These are phyloP conservation scores for Aaosphaeria pasadenensis DNA, from an alignment of 2,329 filamentous ascomycete species.

Conservation along the genomic window DNA sequence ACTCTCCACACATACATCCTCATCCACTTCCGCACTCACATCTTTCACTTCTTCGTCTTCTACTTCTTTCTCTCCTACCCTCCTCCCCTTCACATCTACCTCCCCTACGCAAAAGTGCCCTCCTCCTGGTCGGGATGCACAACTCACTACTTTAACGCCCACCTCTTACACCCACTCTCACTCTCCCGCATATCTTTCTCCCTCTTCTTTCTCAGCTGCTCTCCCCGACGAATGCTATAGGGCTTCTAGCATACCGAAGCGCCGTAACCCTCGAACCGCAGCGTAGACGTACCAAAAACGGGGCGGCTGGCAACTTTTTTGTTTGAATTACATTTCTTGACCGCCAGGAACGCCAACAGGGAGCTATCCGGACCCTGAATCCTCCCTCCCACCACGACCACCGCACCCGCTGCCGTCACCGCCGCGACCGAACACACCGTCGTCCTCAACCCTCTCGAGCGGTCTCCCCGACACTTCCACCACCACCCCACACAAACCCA, in stretches of 20 bases:
- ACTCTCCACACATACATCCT: neutral
- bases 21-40: neutral
- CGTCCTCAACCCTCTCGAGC: conserved; percentile 14
- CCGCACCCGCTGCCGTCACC: conserved; percentile 5
- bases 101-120: no score
- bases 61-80: neutral
- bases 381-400: neutral
- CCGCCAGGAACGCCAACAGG: conserved; percentile 19
- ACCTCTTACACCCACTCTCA: neutral
- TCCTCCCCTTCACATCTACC: no score
- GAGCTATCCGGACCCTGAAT: conserved; percentile 24
- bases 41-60: neutral
- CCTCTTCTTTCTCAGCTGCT: neutral
- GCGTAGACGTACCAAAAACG: neutral
- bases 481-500: conserved; percentile 5
- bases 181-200: neutral
- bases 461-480: conserved; percentile 1
- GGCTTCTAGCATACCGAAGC: neutral
- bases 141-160: conserved; percentile 12
- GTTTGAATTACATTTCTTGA: conserved; percentile 7
- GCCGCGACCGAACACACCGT: conserved; percentile 15
- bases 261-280: conserved; percentile 1
- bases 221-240: conserved; percentile 1
- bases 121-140: conserved; percentile 16
- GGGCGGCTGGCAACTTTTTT: neutral